Conservation (phyloP, 2,329 filamentous ascomycete species). For the Didymella pomorum region DNA sequence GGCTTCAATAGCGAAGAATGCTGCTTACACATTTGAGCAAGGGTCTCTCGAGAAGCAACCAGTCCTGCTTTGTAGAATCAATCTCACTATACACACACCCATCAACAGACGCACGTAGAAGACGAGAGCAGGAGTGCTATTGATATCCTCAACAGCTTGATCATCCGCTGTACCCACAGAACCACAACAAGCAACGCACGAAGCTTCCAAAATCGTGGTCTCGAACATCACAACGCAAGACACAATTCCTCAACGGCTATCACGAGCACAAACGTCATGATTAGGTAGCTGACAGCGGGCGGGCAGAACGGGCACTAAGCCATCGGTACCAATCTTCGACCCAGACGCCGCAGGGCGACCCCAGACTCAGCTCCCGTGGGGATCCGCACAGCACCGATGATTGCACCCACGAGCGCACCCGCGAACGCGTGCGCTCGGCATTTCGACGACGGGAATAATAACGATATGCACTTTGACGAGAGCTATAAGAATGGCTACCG, state of each 20-base stretch:
- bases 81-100: no score
- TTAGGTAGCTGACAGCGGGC: slow-evolving; percentile 17
- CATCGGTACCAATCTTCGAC: slow-evolving; percentile 18
- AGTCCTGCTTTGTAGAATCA: no score
- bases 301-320: slow-evolving; percentile 15
- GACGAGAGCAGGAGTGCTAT: neutral
- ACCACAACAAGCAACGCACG: neutral
- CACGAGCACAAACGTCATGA: slow-evolving; percentile 6
- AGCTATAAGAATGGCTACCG: no score
- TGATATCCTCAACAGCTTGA: neutral
- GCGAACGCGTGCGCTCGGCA: neutral
- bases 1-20: no score
- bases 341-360: slow-evolving; percentile 12
- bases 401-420: no score
- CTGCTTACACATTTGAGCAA: no score
- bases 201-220: neutral
- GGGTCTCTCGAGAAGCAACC: no score
- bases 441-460: neutral
- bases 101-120: neutral
- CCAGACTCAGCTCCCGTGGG: slow-evolving; percentile 8
- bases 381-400: slow-evolving; percentile 6
- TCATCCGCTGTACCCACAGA: neutral
- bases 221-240: neutral
- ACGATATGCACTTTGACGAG: no score
- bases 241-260: neutral